Base-by-base conservation (phyloP, 2,329 filamentous ascomycete species). In the Epichloe elymi region DNA sequence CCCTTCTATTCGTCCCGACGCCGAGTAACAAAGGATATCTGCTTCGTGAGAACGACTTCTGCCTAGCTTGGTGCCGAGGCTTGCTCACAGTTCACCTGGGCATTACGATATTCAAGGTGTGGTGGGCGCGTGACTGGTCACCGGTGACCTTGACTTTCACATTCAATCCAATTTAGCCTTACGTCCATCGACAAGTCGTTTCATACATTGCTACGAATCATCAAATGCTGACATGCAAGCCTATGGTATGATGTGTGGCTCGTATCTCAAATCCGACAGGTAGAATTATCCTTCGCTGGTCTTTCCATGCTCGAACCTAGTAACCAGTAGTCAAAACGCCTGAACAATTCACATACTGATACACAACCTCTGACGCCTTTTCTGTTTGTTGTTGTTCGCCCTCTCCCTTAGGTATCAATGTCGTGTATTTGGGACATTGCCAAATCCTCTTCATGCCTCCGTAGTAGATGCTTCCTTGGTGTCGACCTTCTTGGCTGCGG, bases 401-500 rank as follows among this genome's bases (percentile, higher is more conserved):
- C 36, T 35, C 49, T 17, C 37, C 5, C 37, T 5, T 19, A 33
- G 40, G 17, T n/a, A 17, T 36, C 15, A 17, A 23, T 46, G 36
- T 44, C 46, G 30, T 39, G 42, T 37, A 5, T 39, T 30, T 40
- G 15, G 20, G 19, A 17, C 15, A 39, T 40, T 10, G 4, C 45
- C 15, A 23, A 38, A 30, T n/a, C 26, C 46, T 36, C 14, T 50
- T 50, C 35, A 48, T 20, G 38, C 40, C 43, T 49, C 46, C 17
- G 49, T 51, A 30, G 51, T 51, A 48, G 57, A 56, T 38, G 65
- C 64, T 44, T 69, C 62, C 69, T 79, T 78, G 61, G 62, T 67
- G 56, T 83, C 78, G 40, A 80, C 73, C 70, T 83, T 84, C 73
- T 84, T 84, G 19, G 78, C 72, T 3, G 76, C 69, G 33, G 72